Base-by-base conservation (phyloP, 805 yeast genomes). In the Groenewaldozyma salmanticensis region DNA sequence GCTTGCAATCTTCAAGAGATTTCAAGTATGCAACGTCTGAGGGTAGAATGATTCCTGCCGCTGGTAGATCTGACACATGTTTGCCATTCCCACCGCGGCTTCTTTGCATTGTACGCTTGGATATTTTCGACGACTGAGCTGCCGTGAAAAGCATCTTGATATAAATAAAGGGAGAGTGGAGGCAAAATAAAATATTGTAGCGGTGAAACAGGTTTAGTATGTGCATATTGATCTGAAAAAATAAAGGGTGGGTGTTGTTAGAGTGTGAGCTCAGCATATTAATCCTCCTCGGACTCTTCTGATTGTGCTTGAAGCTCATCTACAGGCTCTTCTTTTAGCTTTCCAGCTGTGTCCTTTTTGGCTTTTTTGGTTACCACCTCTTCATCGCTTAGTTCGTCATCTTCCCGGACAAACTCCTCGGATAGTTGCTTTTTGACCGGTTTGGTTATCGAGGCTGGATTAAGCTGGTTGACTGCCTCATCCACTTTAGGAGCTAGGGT, bases 1-100 rank as follows among this genome's bases (percentile, higher is more conserved):
- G 42, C 21, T 42, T 47, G 34, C 53, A 52, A 24, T 45, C 48
- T 22, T 54, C 61, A 21, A 56, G 39, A 6, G 35, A 27, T 31
- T 45, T 47, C 21, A 47, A 33, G 20, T 33, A 39, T 21, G 49
- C 51, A 17, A 44, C 33, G 16, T 50, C 54, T 17, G 44, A 42
- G 9, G 54, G 54, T 37, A 50, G 20, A n/a, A 49, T 22, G 29
- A 13, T 9, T 27, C 29, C 9, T 9, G 13, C 9, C 11, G 29
- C 29, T 27, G 29, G 29, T 13, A 27, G 13, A 27, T 27, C 9
- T 13, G 9, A 13, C 29, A 9, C 9, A 27, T 27, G 9, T 9
- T 13, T 27, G 13, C 29, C 9, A 27, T 16, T 21, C 17, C 16
- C 21, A 18, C 21, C 15, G 11, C 11, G 3, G 6, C n/a, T 35